Conservation (phyloP, 139 green algal species). For the Picochlorum sp. region DNA sequence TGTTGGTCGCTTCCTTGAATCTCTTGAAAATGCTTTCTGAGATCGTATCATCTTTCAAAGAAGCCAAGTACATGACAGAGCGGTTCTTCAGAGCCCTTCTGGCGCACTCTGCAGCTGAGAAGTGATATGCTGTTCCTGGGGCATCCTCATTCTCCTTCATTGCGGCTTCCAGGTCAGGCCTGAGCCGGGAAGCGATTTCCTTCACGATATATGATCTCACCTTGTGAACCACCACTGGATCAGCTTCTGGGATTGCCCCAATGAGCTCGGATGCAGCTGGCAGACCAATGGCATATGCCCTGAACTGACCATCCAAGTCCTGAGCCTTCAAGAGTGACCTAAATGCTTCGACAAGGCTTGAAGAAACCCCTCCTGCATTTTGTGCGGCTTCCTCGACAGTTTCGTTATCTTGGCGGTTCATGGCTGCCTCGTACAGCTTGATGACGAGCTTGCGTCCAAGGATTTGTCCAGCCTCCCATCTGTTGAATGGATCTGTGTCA, state of each 20-base stretch:
- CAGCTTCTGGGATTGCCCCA: conserved; percentile 52
- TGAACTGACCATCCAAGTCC: conserved; percentile 58
- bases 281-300: conserved; percentile 57
- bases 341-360: conserved; percentile 52
- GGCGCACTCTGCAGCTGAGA: conserved; percentile 48
- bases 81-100: conserved; percentile 77
- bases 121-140: conserved; percentile 51
- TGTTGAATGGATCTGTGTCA: conserved; percentile 88
- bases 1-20: conserved; percentile 79
- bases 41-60: conserved; percentile 55
- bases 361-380: conserved; percentile 50
- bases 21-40: conserved; percentile 46
- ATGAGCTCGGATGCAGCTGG: conserved; percentile 63
- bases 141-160: conserved; percentile 54
- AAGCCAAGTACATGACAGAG: conserved; percentile 60
- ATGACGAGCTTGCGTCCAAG: conserved; percentile 68
- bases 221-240: conserved; percentile 62
- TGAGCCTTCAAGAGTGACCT: conserved; percentile 39
- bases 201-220: conserved; percentile 62
- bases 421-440: conserved; percentile 52
- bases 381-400: conserved; percentile 11
- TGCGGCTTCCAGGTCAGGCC: conserved; percentile 58
- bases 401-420: conserved; percentile 12
- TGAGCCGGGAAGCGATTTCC: conserved; percentile 58
- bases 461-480: conserved; percentile 83